These are phyloP conservation scores for Kodamaea derodonti DNA, from an alignment of 1,139 yeast species.

Conservation along the genomic window DNA sequence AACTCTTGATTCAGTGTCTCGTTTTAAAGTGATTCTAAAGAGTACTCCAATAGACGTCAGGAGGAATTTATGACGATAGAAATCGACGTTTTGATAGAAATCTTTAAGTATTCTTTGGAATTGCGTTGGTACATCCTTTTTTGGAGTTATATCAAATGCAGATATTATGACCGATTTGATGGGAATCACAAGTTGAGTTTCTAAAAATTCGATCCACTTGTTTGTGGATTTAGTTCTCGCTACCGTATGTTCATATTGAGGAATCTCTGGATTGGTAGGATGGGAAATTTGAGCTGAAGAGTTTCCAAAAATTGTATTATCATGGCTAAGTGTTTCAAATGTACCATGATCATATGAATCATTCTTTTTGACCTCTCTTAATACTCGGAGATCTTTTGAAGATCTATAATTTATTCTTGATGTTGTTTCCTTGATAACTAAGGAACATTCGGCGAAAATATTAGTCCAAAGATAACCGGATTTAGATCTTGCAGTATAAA, in stretches of 20 bases:
- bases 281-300: constrained; percentile 11
- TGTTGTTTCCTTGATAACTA: constrained; percentile 46
- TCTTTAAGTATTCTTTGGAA: background rate
- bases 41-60: constrained; percentile 37
- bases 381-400: constrained; percentile 27
- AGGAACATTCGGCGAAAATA: constrained; percentile 56
- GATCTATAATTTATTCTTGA: constrained; percentile 38
- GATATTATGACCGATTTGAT: constrained; percentile 9
- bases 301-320: constrained; percentile 32
- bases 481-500: constrained; percentile 49
- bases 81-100: constrained; percentile 1
- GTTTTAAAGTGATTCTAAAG: constrained; percentile 44
- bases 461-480: constrained; percentile 50
- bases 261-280: background rate
- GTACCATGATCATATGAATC: constrained; percentile 5
- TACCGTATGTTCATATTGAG: background rate
- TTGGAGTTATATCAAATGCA: background rate
- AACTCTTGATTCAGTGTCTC: constrained; percentile 59
- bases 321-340: too few species aligned
- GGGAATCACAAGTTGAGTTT: constrained; percentile 12
- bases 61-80: constrained; percentile 10
- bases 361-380: constrained; percentile 18
- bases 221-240: constrained; percentile 1
- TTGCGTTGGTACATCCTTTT: constrained; percentile 1
- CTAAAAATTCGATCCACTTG: constrained; percentile 9